phyloP scores from a whole-genome alignment of 495 filamentous ascomycete genomes.

The Glonium stellatum region DNA sequence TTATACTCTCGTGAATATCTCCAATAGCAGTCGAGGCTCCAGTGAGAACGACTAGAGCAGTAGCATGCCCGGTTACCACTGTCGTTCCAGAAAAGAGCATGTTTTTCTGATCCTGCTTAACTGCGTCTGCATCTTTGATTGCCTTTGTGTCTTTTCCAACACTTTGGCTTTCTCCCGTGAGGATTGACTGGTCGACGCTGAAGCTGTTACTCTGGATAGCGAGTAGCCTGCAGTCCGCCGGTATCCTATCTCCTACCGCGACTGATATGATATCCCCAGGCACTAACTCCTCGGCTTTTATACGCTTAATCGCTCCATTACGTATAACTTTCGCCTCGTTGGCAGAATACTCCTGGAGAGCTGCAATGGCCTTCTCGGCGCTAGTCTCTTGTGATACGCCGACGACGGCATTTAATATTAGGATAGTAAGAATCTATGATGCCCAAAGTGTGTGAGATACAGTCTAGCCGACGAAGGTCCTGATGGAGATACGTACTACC shows the following conservation, averaged over 20 bases:
- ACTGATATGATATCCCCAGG: slow-evolving; percentile 90
- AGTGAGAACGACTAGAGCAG: slow-evolving; percentile 85
- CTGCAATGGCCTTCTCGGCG: slow-evolving; percentile 97
- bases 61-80: slow-evolving; percentile 89
- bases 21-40: slow-evolving; percentile 91
- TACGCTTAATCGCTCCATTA: slow-evolving; percentile 61
- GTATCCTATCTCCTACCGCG: slow-evolving; percentile 86
- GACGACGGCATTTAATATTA: slow-evolving; percentile 93
- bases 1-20: slow-evolving; percentile 98
- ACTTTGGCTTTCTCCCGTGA: slow-evolving; percentile 97
- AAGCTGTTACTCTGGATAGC: slow-evolving; percentile 96
- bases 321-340: slow-evolving; percentile 93
- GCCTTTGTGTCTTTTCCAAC: slow-evolving; percentile 72
- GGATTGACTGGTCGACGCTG: slow-evolving; percentile 89
- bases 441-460: slow-evolving; percentile 6
- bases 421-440: slow-evolving; percentile 86
- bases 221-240: slow-evolving; percentile 90
- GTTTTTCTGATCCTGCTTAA: slow-evolving; percentile 96
- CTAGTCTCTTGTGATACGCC: slow-evolving; percentile 98
- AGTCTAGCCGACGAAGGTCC: neutral
- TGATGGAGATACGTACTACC: slow-evolving; percentile 56
- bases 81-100: slow-evolving; percentile 99
- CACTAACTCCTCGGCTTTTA: slow-evolving; percentile 93
- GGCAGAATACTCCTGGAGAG: slow-evolving; percentile 97
- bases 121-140: slow-evolving; percentile 72